A percentile compares a stretch with the other conserved stretches of the same genome.
These are phyloP conservation scores for Citrus australasica DNA, from an alignment of 345 rosid genomes.

Conservation along the genomic window DNA sequence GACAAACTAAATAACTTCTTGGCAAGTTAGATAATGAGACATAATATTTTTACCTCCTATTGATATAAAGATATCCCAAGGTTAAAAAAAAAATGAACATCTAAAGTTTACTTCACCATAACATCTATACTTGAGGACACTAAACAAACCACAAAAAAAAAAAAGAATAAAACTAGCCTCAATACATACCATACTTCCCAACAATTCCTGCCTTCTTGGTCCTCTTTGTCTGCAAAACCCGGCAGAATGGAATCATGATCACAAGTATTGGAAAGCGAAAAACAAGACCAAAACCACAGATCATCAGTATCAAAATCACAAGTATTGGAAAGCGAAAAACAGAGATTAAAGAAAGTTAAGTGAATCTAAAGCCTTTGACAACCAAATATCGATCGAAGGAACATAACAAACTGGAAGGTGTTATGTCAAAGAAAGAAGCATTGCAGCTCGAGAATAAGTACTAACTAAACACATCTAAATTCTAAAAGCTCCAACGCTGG, in stretches of 20 bases:
- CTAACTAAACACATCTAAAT: neutral
- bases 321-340: neutral
- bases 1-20: neutral
- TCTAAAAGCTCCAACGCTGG: neutral
- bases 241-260: neutral
- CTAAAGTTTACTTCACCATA: too few relatives aligned
- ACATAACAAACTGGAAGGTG: neutral
- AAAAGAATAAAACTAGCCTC: neutral
- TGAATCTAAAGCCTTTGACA: neutral
- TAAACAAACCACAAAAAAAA: neutral
- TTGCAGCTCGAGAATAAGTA: neutral
- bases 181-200: slow-evolving; percentile 58
- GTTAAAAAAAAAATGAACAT: too few relatives aligned
- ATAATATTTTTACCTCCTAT: too few relatives aligned
- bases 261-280: neutral
- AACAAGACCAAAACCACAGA: neutral
- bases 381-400: neutral
- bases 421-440: neutral
- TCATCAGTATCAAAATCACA: neutral
- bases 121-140: neutral
- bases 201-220: slow-evolving; percentile 83
- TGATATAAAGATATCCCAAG: too few relatives aligned
- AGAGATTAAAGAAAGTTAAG: neutral
- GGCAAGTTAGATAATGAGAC: neutral
- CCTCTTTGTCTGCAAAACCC: slow-evolving; percentile 50